phyloP scores from a whole-genome alignment of 208 protist genomes.

The Leishmania mexicana region DNA sequence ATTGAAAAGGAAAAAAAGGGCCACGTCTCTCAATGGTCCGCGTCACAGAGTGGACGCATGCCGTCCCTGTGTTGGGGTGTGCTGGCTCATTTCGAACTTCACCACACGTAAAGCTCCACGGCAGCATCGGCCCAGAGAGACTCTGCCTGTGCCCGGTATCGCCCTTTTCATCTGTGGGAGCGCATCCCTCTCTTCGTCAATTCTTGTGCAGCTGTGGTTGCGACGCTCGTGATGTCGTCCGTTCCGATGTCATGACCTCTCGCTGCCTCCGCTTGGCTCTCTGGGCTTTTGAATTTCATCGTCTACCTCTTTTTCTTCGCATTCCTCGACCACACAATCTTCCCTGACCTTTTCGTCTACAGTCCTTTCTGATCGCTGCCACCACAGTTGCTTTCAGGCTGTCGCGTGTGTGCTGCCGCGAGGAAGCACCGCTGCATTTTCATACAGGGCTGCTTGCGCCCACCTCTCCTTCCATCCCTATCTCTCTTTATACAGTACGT shows the following conservation, averaged over 20 bases:
- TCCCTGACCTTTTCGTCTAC: neutral
- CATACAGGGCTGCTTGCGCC: neutral
- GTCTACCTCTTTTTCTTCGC: neutral
- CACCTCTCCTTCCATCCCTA: neutral
- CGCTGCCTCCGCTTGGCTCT: neutral
- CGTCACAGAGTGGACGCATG: neutral
- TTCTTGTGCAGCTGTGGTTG: too few species aligned
- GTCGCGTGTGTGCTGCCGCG: neutral
- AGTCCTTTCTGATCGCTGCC: too few species aligned
- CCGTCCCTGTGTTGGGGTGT: neutral
- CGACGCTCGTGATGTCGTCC: neutral
- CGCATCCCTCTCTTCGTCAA: neutral
- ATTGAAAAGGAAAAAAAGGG: neutral
- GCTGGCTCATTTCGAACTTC: neutral
- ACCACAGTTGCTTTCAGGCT: neutral
- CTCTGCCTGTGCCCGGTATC: neutral
- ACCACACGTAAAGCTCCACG: neutral
- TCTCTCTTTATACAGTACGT: neutral
- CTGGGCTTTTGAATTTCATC: neutral
- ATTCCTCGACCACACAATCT: neutral
- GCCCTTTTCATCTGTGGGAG: neutral
- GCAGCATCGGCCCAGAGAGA: neutral
- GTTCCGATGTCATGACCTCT: too few species aligned
- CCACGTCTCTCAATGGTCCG: neutral
- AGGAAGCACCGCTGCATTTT: neutral